Evolutionary conservation across 2,329 filamentous ascomycete species (phyloP), one percentile per base, ranked within the genome.

Genomic region (Pyricularia sp.): DNA sequence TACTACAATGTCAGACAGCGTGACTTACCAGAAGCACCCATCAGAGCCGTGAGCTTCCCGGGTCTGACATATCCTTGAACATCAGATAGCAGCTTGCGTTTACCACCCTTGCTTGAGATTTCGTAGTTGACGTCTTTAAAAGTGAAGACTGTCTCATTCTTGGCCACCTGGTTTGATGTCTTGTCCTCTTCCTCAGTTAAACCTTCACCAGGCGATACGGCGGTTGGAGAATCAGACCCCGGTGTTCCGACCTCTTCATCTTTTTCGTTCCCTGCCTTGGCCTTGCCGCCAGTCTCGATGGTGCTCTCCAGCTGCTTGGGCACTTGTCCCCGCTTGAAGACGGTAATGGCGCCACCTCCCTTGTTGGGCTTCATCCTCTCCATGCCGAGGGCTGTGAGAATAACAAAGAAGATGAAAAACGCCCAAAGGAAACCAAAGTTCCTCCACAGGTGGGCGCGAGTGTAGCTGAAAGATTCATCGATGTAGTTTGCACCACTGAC

Each of bases 41-140:
- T 92, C n/a, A 94, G 81, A 4, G 91, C 92, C 2, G 89, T 92
- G 25, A 93, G 78, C 71, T 89, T 93, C 64, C 92, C 92, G 0
- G 92, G 91, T 77, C 92, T 92, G 69, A 94, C 90, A 88, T 90
- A 96, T 2, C 92, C 93, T 72, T 93, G 88, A 0, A 96, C 90
- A 69, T 94, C 85, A 71, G 95, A 88, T 9, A 97, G 81, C 69
- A 97, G 87, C 14, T 86, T 81, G 10, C 90, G 87, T 84, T 92
- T 81, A 3, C 86, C 86, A 0, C 78, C 76, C 36, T 36, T 65
- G 33, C 25, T 50, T 5, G 25, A 31, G 23, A 58, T 25, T 5
- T 58, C 55, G 11, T 58, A 58, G 55, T 58, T 58, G 55, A 58
- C 23, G 55, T 58, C 11, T 7, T 5, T 58, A 10, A 58, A 58